phyloP scores from a whole-genome alignment of 176 grass and related monocot species.

The Oryza glaberrima region DNA sequence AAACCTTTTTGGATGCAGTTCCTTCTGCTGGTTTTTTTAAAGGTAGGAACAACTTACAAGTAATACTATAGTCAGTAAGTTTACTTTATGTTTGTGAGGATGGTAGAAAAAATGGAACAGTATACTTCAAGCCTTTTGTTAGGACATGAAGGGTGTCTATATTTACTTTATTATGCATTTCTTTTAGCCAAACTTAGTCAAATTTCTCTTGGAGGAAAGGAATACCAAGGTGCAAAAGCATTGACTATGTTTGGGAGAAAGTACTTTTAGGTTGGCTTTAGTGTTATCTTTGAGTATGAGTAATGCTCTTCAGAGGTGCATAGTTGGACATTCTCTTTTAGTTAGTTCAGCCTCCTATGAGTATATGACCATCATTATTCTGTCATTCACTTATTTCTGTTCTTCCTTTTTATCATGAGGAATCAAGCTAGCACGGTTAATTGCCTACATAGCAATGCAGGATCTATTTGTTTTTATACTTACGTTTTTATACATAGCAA shows the following conservation, averaged over 20 bases:
- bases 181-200: too few relatives aligned
- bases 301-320: not conserved
- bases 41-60: slow-evolving; percentile 45
- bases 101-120: slow-evolving; percentile 2
- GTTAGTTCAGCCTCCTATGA: not conserved
- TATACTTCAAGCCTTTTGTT: slow-evolving; percentile 16
- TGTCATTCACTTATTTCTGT: not conserved
- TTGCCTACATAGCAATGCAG: not conserved
- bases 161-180: slow-evolving; percentile 22
- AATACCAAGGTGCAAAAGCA: not conserved
- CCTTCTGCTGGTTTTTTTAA: slow-evolving; percentile 93
- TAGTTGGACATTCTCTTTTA: not conserved
- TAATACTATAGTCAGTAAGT: slow-evolving; percentile 18
- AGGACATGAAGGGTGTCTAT: slow-evolving; percentile 2
- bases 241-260: not conserved
- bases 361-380: not conserved
- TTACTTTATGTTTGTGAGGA: not conserved
- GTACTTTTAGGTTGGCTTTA: not conserved
- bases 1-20: slow-evolving; percentile 95
- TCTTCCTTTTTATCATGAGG: slow-evolving; percentile 4
- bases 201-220: not conserved
- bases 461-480: not conserved
- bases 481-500: not conserved
- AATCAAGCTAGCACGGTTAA: not conserved
- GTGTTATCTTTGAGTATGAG: not conserved